phyloP scores from a whole-genome alignment of 2,329 filamentous ascomycete genomes.

The Fusarium sp. region DNA sequence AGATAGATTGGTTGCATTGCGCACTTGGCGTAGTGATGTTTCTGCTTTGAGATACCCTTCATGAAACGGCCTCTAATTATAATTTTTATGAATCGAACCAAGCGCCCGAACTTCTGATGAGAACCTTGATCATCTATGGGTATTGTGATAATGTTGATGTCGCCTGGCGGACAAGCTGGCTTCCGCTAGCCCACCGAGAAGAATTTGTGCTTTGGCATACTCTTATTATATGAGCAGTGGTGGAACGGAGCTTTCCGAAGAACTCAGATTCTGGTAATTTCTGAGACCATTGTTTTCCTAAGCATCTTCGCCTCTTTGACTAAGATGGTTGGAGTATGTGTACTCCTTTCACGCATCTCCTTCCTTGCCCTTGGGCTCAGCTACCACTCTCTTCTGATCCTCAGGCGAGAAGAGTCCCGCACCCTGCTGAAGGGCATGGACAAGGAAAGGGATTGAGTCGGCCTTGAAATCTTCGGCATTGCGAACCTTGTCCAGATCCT shows the following conservation, averaged over 20 bases:
- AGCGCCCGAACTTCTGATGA: no score
- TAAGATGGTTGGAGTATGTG: neutral
- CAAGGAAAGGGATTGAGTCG: constrained; percentile 72
- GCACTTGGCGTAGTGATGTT: constrained; percentile 16
- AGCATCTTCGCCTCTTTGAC: neutral
- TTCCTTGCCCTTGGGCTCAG: constrained; percentile 29
- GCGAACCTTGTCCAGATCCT: constrained; percentile 79
- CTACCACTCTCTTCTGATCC: constrained; percentile 51
- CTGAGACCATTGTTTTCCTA: neutral
- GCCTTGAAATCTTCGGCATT: constrained; percentile 76
- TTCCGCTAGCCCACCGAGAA: neutral
- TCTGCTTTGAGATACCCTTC: constrained; percentile 46
- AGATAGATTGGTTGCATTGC: constrained; percentile 14
- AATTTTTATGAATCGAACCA: neutral
- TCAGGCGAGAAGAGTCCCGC: constrained; percentile 66
- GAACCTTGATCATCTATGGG: neutral
- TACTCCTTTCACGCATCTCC: constrained; percentile 21
- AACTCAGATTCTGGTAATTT: neutral
- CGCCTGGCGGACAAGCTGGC: neutral
- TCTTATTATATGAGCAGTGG: neutral
- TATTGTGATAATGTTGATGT: neutral
- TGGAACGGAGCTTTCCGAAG: neutral
- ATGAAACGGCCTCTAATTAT: constrained; percentile 26
- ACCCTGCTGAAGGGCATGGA: constrained; percentile 76
- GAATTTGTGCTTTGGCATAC: neutral